phyloP scores from a whole-genome alignment of 73 alveolate genomes.

The Halteria grandinella region DNA sequence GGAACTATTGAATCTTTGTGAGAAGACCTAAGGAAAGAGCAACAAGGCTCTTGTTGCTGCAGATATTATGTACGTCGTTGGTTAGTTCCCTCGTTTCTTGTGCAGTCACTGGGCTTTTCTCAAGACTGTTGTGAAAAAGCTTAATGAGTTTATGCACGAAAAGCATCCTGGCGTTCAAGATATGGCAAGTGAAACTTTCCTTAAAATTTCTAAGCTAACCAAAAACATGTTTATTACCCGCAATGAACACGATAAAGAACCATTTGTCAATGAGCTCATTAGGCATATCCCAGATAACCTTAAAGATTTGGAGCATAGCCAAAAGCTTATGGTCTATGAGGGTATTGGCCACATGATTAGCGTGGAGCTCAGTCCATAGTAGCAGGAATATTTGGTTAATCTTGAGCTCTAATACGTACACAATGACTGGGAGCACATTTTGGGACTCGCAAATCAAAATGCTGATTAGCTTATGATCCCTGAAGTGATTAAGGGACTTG shows the following conservation, averaged over 20 bases:
- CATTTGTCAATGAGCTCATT: slow-evolving; percentile 89
- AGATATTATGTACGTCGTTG: slow-evolving; percentile 98
- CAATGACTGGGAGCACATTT: slow-evolving; percentile 77
- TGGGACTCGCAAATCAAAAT: slow-evolving; percentile 74
- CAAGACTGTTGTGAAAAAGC: slow-evolving; percentile 96
- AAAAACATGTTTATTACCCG: slow-evolving; percentile 63
- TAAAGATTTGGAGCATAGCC: slow-evolving; percentile 86
- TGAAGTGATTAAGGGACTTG: slow-evolving; percentile 78
- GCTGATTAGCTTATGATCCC: slow-evolving; percentile 69
- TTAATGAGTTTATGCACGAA: slow-evolving; percentile 98
- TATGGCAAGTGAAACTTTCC: slow-evolving; percentile 97
- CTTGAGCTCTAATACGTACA: slow-evolving; percentile 75
- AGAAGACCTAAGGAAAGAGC: slow-evolving; percentile 73
- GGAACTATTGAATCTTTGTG: slow-evolving; percentile 76
- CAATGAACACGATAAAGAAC: slow-evolving; percentile 84
- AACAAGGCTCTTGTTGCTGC: slow-evolving; percentile 92
- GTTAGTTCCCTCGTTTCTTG: slow-evolving; percentile 96
- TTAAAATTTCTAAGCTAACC: slow-evolving; percentile 77
- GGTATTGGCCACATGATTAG: slow-evolving; percentile 94
- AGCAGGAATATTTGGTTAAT: slow-evolving; percentile 62
- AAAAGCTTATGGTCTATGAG: slow-evolving; percentile 93
- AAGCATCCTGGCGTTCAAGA: slow-evolving; percentile 97
- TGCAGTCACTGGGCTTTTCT: slow-evolving; percentile 96
- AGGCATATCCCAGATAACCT: slow-evolving; percentile 87
- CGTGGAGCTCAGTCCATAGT: slow-evolving; percentile 68